Percentiles rank a stretch among this genome's conserved stretches.
Conservation (phyloP, 2,329 filamentous ascomycete genomes). For the Venturia effusa region DNA sequence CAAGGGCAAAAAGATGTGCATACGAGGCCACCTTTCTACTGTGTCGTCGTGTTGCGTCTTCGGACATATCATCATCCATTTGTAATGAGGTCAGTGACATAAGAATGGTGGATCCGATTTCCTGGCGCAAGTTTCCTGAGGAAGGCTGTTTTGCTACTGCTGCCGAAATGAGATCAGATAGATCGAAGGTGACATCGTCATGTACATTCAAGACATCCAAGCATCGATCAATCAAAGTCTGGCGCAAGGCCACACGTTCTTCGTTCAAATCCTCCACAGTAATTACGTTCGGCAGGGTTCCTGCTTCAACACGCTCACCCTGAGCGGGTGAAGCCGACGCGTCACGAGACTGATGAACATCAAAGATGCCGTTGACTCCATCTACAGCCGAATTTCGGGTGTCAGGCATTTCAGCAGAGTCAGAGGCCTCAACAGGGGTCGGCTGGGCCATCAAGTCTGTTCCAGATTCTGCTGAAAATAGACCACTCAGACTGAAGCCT, state of each 20-base stretch:
- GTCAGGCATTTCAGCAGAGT: not conserved
- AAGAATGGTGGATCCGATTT: constrained; percentile 73
- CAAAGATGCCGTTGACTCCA: not conserved
- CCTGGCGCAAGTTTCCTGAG: constrained; percentile 49
- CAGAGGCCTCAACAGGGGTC: not conserved
- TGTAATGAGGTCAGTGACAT: constrained; percentile 66
- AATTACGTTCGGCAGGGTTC: constrained; percentile 29
- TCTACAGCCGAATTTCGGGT: not conserved
- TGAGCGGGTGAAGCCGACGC: not conserved
- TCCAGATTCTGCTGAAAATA: not conserved
- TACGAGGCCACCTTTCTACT: constrained; percentile 76
- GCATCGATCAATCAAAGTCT: constrained; percentile 76
- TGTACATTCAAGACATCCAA: constrained; percentile 84
- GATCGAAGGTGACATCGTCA: constrained; percentile 77
- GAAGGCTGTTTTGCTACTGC: constrained; percentile 53
- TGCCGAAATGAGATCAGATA: constrained; percentile 74
- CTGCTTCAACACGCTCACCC: constrained; percentile 15
- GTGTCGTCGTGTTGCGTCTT: constrained; percentile 31
- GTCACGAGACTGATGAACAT: not conserved
- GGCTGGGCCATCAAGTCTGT: not conserved
- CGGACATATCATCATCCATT: constrained; percentile 38
- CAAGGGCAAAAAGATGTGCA: constrained; percentile 78
- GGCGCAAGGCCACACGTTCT: constrained; percentile 59
- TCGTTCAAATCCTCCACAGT: constrained; percentile 73
- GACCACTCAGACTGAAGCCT: not conserved